Percentiles rank a stretch among this genome's conserved stretches.
These are phyloP conservation scores for Pythium diclinum DNA, from an alignment of 352 stramenopile species.

Conservation along the genomic window DNA sequence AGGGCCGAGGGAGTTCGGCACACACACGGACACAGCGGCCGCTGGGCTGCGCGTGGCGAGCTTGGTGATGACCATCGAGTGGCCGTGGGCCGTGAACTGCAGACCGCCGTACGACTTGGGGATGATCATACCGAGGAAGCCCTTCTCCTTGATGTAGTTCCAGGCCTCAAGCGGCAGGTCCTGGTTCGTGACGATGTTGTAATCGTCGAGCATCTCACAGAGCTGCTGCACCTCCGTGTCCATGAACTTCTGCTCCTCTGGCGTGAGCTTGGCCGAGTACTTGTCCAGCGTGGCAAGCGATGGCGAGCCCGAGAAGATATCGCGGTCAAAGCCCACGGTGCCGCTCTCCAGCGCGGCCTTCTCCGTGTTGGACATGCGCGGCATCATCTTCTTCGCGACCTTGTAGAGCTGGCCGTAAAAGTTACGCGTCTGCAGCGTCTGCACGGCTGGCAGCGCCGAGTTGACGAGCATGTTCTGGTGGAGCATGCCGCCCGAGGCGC, in stretches of 20 bases:
- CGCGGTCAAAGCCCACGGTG: conserved; percentile 96
- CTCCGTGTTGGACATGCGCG: conserved; percentile 94
- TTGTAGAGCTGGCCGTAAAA: conserved; percentile 92
- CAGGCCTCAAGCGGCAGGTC: conserved; percentile 92
- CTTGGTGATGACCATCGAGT: conserved; percentile 93
- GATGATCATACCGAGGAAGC: conserved; percentile 98
- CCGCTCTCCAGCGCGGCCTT: conserved; percentile 94
- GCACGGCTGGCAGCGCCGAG: conserved; percentile 42
- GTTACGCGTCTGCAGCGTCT: conserved; percentile 64
- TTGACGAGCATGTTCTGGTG: conserved; percentile 18
- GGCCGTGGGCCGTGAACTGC: conserved; percentile 88
- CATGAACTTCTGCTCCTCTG: conserved; percentile 94
- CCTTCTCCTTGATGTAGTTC: conserved; percentile 96
- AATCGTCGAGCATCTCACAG: conserved; percentile 96
- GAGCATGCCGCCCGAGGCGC: conserved; percentile 8
- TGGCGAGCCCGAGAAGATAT: conserved; percentile 96
- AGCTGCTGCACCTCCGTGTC: conserved; percentile 95
- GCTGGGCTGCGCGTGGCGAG: conserved; percentile 90
- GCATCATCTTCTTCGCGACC: conserved; percentile 94
- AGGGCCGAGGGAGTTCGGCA: conserved; percentile 96
- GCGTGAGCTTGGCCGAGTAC: conserved; percentile 91
- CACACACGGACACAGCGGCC: conserved; percentile 92
- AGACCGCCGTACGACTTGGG: conserved; percentile 94
- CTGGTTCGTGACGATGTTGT: conserved; percentile 89
- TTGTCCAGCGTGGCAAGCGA: conserved; percentile 91